Evolutionary conservation across 2,329 filamentous ascomycete genomes (phyloP), one percentile per base, ranked within the genome.

Genomic region (Cordyceps cicadae): DNA sequence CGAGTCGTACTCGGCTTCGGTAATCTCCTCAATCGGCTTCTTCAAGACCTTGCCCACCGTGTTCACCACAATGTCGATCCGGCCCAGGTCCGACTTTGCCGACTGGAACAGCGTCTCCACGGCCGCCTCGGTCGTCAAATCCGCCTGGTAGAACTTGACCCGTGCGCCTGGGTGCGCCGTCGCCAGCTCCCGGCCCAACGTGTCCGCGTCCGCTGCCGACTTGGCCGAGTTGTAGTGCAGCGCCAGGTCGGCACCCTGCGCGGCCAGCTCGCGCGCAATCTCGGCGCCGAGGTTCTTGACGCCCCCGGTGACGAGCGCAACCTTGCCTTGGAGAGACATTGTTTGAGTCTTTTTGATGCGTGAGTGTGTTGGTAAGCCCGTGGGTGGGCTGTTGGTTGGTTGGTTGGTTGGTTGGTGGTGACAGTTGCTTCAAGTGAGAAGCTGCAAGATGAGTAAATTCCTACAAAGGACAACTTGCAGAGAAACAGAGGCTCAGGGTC

Each of bases 221-320:
- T 66, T 68, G 50, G 70, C 56, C 11, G 76, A 77, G 64, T 70
- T 68, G 72, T 86, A 87, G 71, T 86, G 86, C 64, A 87, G 75
- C 48, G 86, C 75, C 43, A 87, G 79, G 64, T 74, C 79, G 66
- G 80, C 81, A 37, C 84, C 84, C 57, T 79, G 77, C 62, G 75
- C 73, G 67, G 81, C 81, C 46, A 86, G 79, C 62, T 80, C 78
- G 60, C 82, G 77, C 63, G 82, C 82, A 59, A 82, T 82, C 61
- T 82, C 81, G 59, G 78, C 75, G 32, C 84, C 85, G 63, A 87
- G 86, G 62, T 84, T 84, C 66, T 83, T 83, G 60, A 79, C 80
- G 60, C 76, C 77, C 62, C 78, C 81, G 24, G 82, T 84, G 70
- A 85, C 74, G 68, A 85, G 74, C 64, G 80, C 67, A 19, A 74